phyloP scores from a whole-genome alignment of 768 basidiomycete species.

The Suillus clintonianus region DNA sequence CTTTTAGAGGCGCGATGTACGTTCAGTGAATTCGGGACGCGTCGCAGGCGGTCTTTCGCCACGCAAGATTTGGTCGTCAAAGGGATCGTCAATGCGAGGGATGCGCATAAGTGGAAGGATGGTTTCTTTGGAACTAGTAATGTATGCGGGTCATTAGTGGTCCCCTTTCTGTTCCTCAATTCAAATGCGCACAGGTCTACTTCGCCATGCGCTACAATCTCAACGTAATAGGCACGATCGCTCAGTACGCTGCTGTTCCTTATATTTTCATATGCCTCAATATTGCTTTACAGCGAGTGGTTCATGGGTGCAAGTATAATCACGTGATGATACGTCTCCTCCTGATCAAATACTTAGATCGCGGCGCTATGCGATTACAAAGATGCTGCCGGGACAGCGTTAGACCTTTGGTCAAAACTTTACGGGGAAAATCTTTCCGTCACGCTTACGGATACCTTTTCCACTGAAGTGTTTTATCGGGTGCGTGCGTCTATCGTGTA shows the following conservation, averaged over 20 bases:
- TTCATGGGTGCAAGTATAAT: conserved; percentile 73
- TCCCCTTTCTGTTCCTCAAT: not conserved
- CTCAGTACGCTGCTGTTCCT: conserved; percentile 61
- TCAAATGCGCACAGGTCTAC: conserved; percentile 56
- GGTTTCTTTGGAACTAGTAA: conserved; percentile 84
- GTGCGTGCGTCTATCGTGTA: conserved; percentile 35
- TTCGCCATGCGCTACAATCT: conserved; percentile 78
- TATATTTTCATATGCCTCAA: not conserved
- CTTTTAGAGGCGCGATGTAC: conserved; percentile 65
- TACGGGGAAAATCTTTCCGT: conserved; percentile 58
- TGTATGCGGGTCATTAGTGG: conserved; percentile 42
- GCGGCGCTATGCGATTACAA: conserved; percentile 86
- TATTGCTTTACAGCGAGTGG: conserved; percentile 71
- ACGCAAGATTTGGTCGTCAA: conserved; percentile 79
- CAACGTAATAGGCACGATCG: conserved; percentile 76
- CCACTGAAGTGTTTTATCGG: conserved; percentile 82
- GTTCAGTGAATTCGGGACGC: conserved; percentile 88
- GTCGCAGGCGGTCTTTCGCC: conserved; percentile 72
- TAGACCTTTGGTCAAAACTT: conserved; percentile 86
- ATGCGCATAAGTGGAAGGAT: conserved; percentile 10
- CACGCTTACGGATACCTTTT: conserved; percentile 95
- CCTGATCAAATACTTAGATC: conserved; percentile 46
- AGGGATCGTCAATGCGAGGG: conserved; percentile 63
- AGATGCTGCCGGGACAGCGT: conserved; percentile 66
- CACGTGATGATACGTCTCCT: not conserved